Evolutionary conservation across 495 filamentous ascomycete species (phyloP), one percentile per base, ranked within the genome.

Genomic region (Lasiosphaeria ovina): DNA sequence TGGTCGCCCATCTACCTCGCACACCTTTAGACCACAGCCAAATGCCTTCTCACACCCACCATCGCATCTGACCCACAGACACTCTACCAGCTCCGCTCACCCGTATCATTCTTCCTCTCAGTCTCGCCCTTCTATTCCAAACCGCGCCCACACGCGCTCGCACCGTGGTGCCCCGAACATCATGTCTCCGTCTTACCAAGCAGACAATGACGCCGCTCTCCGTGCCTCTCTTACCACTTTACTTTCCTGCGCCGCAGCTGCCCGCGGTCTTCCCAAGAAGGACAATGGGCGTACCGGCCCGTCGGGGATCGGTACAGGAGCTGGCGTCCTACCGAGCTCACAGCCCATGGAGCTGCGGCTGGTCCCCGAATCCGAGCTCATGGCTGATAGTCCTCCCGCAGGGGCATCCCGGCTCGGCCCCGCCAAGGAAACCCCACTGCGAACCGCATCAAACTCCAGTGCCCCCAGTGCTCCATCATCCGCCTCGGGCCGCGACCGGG

Each of bases 161-260:
- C 79, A 79, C 55, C 85, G 86, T 49, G 68, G 68, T 36, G 67
- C 78, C 0, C 82, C 77, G 58, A 81, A 83, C 67, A 81, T 88
- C 67, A 84, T 92, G 61, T 88, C 89, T 1, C 89, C 92, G 2
- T 85, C 87, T 3, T 84, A 91, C 67, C 87, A 89, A 62, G 85
- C 89, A 32, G 92, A 97, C 57, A 92, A 97, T 64, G 94, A 98
- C 70, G 93, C 91, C 32, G 94, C 93, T 0, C 84, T 98, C 1
- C 87, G 94, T 42, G 92, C 94, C 6, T 95, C 90, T 58, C 80
- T 98, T 4, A 96, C 92, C 6, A 98, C 94, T 3, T 83, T 98
- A n/a, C 84, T 98, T 4, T 96, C 92, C 47, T 93, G 90, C 69
- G 94, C 91, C 1, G 92, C 93, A 2, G 92, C 92, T 3, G 93